Base-by-base conservation (phyloP, 2,329 filamentous ascomycete genomes). In the Verticillium dahliae region DNA sequence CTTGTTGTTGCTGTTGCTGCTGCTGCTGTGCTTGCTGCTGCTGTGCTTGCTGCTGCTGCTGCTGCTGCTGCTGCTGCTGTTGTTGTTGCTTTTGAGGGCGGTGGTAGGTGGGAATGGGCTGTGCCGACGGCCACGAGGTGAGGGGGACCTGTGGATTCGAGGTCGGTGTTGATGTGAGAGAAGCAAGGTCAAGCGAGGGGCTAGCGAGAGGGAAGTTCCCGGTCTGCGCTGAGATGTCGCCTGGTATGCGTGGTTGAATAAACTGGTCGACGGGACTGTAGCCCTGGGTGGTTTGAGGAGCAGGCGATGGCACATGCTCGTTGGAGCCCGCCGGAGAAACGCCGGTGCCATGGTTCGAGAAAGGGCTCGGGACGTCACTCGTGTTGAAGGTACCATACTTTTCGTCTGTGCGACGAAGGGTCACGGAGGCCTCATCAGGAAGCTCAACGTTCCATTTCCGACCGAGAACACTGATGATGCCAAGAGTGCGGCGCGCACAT, bases 401-500 rank as follows among this genome's bases (percentile, higher is more conserved):
- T 55, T 85, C 80, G 69, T 96, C 91, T 1, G 91, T 90, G 39
- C 92, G 85, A 57, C 86, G 81, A n/a, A 98, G 82, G 1, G 96
- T 86, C 1, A 82, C 77, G 0, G 85, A 81, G 0, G 93, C 94
- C 74, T 98, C 94, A 62, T 91, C 88, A 0, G 95, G 94, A 10
- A 98, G 75, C 61, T 92, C 87, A 54, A 97, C 89, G 18, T 88
- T 89, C 93, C 95, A 98, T 69, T 95, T 95, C n/a, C 87, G 85
- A 0, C 90, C 89, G 13, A 96, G 85, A 4, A 96, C 86, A 67
- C 90, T 92, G 54, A 99, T 80, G 57, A 98, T 96, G 63, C 87
- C 86, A 6, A 98, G 80, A 0, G 93, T 94, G 13, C 94, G 85
- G 60, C 93, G 84, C 10, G 93, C 94, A 69, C 92, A 95, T 1